These are phyloP conservation scores for Aechmea fasciata DNA, from an alignment of 176 grass and related monocot genomes.

Conservation along the genomic window DNA sequence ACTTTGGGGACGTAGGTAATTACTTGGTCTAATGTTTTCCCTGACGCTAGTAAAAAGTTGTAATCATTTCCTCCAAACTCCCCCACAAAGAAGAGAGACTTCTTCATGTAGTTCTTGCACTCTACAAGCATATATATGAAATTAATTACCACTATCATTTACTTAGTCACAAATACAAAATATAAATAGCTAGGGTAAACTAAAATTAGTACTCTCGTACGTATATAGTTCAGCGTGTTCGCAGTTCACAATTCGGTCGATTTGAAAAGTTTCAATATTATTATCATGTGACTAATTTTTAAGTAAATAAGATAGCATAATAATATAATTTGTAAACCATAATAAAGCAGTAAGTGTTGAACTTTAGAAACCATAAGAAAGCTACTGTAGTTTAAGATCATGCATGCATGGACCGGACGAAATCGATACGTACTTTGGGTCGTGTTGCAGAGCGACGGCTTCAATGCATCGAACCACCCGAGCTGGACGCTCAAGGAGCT, in stretches of 20 bases:
- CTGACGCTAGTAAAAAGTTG: background rate
- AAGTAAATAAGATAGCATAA: background rate
- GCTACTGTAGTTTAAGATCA: too few species aligned
- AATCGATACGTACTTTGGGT: constrained; percentile 6
- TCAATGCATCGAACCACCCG: constrained; percentile 33
- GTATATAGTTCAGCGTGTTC: background rate
- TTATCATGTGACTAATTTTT: background rate
- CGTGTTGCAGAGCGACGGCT: constrained; percentile 34
- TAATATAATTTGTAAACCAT: background rate
- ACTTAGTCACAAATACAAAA: too few species aligned
- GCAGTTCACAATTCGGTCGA: background rate
- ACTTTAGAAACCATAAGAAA: too few species aligned
- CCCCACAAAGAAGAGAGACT: constrained; percentile 32
- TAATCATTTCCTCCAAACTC: constrained; percentile 36
- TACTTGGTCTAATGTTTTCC: constrained; percentile 13
- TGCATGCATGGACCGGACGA: too few species aligned
- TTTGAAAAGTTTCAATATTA: background rate
- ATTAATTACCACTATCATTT: too few species aligned
- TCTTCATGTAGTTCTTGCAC: constrained; percentile 18
- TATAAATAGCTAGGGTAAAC: background rate
- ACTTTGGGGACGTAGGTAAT: constrained; percentile 18
- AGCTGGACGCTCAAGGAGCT: constrained; percentile 38
- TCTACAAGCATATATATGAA: constrained; percentile 4
- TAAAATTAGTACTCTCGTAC: background rate
- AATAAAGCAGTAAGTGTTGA: too few species aligned